Conservation (phyloP, 2,329 filamentous ascomycete genomes). For the Coleophoma eucalyptorum region DNA sequence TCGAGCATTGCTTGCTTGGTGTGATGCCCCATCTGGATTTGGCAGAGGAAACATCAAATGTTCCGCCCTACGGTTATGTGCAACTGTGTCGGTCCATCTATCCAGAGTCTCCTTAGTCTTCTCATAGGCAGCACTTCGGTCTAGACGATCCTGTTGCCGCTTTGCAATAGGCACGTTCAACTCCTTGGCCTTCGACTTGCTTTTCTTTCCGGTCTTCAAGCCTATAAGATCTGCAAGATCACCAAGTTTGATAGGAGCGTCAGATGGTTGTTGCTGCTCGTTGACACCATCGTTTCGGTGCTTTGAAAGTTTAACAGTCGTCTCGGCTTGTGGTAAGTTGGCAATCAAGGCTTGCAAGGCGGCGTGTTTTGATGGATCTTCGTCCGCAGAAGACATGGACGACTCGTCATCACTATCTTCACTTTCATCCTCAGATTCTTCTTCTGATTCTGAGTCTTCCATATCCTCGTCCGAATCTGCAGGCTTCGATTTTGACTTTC, state of each 20-base stretch:
- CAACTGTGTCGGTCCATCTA: constrained; percentile 93
- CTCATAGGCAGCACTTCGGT: constrained; percentile 78
- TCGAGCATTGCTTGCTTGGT: constrained; percentile 54
- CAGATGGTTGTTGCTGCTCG: neutral
- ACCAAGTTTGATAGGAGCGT: neutral
- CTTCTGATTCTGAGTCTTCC: constrained; percentile 26
- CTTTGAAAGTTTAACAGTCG: constrained; percentile 19
- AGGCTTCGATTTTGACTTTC: constrained; percentile 33
- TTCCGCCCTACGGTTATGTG: constrained; percentile 87
- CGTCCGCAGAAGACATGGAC: constrained; percentile 41
- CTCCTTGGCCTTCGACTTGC: constrained; percentile 58
- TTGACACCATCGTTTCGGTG: constrained; percentile 3
- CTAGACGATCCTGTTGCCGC: constrained; percentile 79
- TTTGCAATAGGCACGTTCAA: constrained; percentile 80
- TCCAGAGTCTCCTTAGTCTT: constrained; percentile 89
- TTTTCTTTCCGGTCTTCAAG: constrained; percentile 52
- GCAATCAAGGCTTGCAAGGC: constrained; percentile 67
- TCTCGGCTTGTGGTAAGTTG: constrained; percentile 46
- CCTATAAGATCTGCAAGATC: constrained; percentile 56
- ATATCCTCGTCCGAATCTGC: constrained; percentile 34
- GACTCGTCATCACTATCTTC: constrained; percentile 53
- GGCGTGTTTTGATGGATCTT: constrained; percentile 46
- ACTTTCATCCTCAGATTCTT: constrained; percentile 43
- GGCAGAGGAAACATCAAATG: constrained; percentile 84
- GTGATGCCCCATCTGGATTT: constrained; percentile 57